Conservation (phyloP, 805 yeast species). For the Wickerhamiella australiensis region DNA sequence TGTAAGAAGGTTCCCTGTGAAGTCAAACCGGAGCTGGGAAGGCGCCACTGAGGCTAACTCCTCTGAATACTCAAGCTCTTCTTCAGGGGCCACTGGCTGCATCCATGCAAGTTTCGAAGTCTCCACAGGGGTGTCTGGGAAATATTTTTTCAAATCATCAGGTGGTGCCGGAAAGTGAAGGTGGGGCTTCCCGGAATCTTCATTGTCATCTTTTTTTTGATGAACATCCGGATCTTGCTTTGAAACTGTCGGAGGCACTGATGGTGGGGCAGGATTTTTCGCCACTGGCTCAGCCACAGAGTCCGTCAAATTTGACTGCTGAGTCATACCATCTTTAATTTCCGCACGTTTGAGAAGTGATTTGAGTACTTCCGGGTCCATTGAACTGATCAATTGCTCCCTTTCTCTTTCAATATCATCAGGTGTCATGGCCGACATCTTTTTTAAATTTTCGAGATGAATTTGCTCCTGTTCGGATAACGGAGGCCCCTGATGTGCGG, state of each 20-base stretch:
- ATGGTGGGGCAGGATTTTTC: neutral
- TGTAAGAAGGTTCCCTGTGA: constrained; percentile 63
- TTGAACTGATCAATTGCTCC: constrained; percentile 49
- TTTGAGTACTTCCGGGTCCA: constrained; percentile 59
- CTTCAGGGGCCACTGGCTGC: constrained; percentile 44
- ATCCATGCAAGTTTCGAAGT: constrained; percentile 82
- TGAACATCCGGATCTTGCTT: neutral
- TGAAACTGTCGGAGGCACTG: neutral
- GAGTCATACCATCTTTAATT: constrained; percentile 29
- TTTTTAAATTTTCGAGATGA: constrained; percentile 60
- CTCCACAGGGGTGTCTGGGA: constrained; percentile 81
- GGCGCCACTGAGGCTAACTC: constrained; percentile 36
- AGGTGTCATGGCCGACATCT: constrained; percentile 47
- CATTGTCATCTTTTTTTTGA: neutral
- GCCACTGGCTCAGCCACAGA: neutral
- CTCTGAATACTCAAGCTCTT: constrained; percentile 34
- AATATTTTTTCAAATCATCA: constrained; percentile 66
- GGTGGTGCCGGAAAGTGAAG: constrained; percentile 42
- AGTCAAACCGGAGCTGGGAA: constrained; percentile 73
- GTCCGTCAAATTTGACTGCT: neutral
- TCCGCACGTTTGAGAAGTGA: constrained; percentile 33
- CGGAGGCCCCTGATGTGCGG: constrained; percentile 8
- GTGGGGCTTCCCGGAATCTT: neutral
- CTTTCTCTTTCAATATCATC: constrained; percentile 54
- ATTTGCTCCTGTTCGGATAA: constrained; percentile 59